Conservation (phyloP, 345 rosid genomes). For the Melaleuca quinquenervia region DNA sequence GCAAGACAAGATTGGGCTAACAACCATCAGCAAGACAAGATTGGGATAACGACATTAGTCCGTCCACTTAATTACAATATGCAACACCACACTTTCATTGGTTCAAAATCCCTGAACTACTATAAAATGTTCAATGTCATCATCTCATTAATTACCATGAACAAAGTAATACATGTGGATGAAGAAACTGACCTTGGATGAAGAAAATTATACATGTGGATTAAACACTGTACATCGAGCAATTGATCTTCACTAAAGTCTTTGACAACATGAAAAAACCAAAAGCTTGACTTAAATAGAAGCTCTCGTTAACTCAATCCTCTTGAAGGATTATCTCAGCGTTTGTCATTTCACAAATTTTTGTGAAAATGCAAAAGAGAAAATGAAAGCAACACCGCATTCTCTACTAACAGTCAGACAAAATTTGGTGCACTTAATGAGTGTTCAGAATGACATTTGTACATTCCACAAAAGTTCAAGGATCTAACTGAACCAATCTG, state of each 20-base stretch:
- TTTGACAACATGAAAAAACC: background rate
- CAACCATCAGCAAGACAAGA: background rate
- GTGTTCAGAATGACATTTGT: too few species aligned
- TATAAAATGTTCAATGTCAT: background rate
- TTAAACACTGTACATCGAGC: background rate
- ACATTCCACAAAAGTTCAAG: background rate
- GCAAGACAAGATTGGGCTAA: background rate
- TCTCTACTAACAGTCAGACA: background rate
- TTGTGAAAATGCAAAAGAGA: background rate
- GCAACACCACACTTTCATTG: background rate
- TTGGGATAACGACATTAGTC: background rate
- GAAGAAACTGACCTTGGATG: background rate
- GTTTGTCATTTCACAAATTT: background rate
- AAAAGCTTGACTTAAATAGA: background rate
- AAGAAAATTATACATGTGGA: background rate
- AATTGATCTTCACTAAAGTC: background rate
- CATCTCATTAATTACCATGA: background rate
- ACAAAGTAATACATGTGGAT: too few species aligned
- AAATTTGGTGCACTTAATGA: too few species aligned
- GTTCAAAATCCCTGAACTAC: background rate
- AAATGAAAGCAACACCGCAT: background rate
- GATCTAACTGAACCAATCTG: background rate
- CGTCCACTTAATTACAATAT: background rate
- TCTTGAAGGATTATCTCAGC: background rate
- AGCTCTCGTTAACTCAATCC: background rate